Conservation (phyloP, 495 filamentous ascomycete species). For the Aspergillus ostianus region DNA sequence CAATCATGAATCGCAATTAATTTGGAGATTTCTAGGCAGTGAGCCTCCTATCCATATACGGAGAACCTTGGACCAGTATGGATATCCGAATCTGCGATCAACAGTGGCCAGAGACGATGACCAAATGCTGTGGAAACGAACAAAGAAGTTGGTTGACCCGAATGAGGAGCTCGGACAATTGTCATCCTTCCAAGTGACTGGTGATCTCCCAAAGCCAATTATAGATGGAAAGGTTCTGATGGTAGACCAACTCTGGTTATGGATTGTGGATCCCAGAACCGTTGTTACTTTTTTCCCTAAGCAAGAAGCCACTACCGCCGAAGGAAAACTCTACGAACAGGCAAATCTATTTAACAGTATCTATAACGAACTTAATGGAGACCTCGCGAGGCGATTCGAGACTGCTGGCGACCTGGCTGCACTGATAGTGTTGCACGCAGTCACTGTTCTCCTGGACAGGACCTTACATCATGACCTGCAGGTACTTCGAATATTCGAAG, state of each 20-base stretch:
- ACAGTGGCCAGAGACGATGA: conserved; percentile 64
- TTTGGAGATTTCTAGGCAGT: conserved; percentile 64
- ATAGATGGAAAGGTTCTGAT: conserved; percentile 62
- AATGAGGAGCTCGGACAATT: conserved; percentile 28
- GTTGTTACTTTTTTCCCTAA: conserved; percentile 59
- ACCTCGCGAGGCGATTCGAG: conserved; percentile 61
- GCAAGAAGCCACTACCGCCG: conserved; percentile 41
- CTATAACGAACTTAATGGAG: conserved; percentile 67
- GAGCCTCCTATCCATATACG: conserved; percentile 64
- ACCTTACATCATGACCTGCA: conserved; percentile 60
- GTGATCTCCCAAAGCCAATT: conserved; percentile 27
- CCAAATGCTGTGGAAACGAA: conserved; percentile 70
- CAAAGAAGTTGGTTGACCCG: conserved; percentile 41
- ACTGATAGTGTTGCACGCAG: conserved; percentile 59
- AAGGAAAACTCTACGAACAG: conserved; percentile 58
- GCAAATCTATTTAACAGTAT: conserved; percentile 63
- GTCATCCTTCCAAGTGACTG: conserved; percentile 19
- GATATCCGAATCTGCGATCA: conserved; percentile 61
- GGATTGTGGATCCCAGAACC: conserved; percentile 61
- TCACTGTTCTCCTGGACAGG: conserved; percentile 59
- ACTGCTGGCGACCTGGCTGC: conserved; percentile 62
- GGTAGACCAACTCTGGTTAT: conserved; percentile 71
- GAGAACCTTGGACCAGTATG: conserved; percentile 65
- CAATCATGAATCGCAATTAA: conserved; percentile 54
- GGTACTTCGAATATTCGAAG: conserved; percentile 65